Conservation (phyloP, 2,329 filamentous ascomycete species). For the Trichoderma arundinaceum region DNA sequence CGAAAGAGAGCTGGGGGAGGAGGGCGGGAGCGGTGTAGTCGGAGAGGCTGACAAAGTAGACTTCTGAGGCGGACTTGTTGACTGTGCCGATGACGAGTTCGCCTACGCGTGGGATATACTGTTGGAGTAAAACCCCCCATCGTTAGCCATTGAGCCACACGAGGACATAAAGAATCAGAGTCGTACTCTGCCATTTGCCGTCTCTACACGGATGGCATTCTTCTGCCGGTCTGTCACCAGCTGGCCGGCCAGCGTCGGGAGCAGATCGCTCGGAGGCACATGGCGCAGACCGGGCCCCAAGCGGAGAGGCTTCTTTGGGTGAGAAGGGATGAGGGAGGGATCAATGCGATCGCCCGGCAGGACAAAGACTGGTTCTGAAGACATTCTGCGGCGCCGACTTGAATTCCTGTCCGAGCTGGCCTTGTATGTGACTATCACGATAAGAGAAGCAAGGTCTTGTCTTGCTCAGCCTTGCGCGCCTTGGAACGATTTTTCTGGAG, state of each 20-base stretch:
- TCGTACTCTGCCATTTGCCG: conserved; percentile 69
- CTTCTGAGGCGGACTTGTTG: conserved; percentile 74
- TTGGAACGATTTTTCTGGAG: conserved; percentile 11
- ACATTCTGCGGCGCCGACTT: conserved; percentile 50
- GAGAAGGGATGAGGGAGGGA: conserved; percentile 67
- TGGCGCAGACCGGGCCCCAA: conserved; percentile 85
- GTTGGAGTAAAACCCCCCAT: conserved; percentile 20
- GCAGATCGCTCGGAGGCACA: conserved; percentile 75
- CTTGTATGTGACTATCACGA: not conserved
- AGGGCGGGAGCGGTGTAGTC: conserved; percentile 67
- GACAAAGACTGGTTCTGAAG: conserved; percentile 66
- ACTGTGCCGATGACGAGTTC: conserved; percentile 91
- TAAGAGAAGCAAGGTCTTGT: not conserved
- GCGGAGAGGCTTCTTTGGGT: conserved; percentile 73
- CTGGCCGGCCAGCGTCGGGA: conserved; percentile 70
- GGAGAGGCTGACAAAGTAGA: conserved; percentile 79
- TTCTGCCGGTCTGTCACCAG: conserved; percentile 72
- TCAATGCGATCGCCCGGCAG: conserved; percentile 83
- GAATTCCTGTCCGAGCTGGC: too few species aligned
- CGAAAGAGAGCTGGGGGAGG: conserved; percentile 89
- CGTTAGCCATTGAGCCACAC: conserved; percentile 38
- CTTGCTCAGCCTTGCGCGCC: conserved; percentile 19
- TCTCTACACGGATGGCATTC: conserved; percentile 80
- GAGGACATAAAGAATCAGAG: conserved; percentile 31
- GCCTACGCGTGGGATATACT: conserved; percentile 80